phyloP scores from a whole-genome alignment of 2,329 filamentous ascomycete genomes.

The Keithomyces neogunnii region DNA sequence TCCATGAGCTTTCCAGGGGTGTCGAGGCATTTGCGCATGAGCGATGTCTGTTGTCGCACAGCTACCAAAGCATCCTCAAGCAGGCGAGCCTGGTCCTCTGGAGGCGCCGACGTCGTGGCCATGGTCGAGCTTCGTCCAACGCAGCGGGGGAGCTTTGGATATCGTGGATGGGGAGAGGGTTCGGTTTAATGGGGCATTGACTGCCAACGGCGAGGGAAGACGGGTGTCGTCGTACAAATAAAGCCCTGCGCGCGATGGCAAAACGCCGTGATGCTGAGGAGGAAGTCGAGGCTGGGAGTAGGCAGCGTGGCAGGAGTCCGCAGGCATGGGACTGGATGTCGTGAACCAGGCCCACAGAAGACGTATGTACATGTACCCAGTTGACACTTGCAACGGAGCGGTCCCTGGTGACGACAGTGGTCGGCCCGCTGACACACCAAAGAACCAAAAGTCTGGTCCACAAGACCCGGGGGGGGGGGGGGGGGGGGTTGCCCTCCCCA shows the following conservation, averaged over 20 bases:
- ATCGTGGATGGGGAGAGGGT: constrained; percentile 10
- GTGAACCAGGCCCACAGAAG: background rate
- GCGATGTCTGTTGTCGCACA: constrained; percentile 89
- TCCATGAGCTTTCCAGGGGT: constrained; percentile 99
- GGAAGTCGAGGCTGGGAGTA: background rate
- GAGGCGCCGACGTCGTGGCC: constrained; percentile 47
- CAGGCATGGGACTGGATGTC: background rate
- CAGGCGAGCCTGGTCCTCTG: constrained; percentile 81
- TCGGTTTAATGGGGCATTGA: constrained; percentile 17
- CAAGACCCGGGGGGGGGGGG: too few species aligned
- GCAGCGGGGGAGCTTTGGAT: constrained; percentile 23
- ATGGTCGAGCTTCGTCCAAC: constrained; percentile 20
- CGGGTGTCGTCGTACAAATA: background rate
- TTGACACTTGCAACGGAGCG: background rate
- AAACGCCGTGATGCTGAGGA: background rate
- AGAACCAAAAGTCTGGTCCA: too few species aligned
- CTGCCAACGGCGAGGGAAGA: constrained; percentile 3
- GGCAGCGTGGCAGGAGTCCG: background rate
- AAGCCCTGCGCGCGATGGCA: constrained; percentile 1
- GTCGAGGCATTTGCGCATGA: constrained; percentile 97
- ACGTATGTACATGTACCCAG: background rate
- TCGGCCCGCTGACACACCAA: background rate
- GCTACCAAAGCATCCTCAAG: constrained; percentile 95
- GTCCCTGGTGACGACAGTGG: constrained; percentile 3
- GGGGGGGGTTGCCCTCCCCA: background rate